A percentile compares a stretch with the other conserved stretches of the same genome.
phyloP scores from a whole-genome alignment of 306 rosid species.

The cucumber (Cucumis sativus) region DNA sequence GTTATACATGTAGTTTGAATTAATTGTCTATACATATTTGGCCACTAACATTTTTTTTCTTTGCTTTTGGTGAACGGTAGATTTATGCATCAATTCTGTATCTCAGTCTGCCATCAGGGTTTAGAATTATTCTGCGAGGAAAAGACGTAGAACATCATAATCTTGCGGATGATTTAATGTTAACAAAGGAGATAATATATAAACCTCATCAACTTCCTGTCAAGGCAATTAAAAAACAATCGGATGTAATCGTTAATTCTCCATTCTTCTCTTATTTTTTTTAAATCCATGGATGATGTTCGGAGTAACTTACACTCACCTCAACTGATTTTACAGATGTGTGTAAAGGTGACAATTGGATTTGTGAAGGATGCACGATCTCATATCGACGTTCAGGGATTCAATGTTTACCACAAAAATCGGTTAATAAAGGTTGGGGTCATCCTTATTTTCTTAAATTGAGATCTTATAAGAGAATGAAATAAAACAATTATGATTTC shows the following conservation, averaged over 20 bases:
- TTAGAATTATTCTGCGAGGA: constrained; percentile 75
- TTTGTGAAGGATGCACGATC: constrained; percentile 89
- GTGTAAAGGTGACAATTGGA: constrained; percentile 73
- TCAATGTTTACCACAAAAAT: constrained; percentile 88
- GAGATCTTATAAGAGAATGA: not conserved
- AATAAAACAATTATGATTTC: not conserved
- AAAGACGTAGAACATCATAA: constrained; percentile 74
- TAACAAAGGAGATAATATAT: constrained; percentile 66
- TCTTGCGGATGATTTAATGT: constrained; percentile 94
- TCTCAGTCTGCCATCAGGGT: constrained; percentile 61
- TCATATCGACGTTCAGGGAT: constrained; percentile 88
- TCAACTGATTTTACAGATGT: constrained; percentile 32
- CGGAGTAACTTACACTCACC: no score
- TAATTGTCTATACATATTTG: not conserved
- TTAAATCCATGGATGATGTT: no score
- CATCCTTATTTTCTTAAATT: no score
- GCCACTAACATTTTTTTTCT: not conserved
- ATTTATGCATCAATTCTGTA: constrained; percentile 81
- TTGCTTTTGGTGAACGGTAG: constrained; percentile 17
- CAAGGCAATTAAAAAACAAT: constrained; percentile 40
- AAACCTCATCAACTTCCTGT: constrained; percentile 48
- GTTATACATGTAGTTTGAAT: not conserved
- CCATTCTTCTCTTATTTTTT: not conserved
- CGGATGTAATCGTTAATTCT: constrained; percentile 30
- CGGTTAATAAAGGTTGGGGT: constrained; percentile 60